phyloP scores from a whole-genome alignment of 2,329 filamentous ascomycete species.

The Keithomyces neogunnii region DNA sequence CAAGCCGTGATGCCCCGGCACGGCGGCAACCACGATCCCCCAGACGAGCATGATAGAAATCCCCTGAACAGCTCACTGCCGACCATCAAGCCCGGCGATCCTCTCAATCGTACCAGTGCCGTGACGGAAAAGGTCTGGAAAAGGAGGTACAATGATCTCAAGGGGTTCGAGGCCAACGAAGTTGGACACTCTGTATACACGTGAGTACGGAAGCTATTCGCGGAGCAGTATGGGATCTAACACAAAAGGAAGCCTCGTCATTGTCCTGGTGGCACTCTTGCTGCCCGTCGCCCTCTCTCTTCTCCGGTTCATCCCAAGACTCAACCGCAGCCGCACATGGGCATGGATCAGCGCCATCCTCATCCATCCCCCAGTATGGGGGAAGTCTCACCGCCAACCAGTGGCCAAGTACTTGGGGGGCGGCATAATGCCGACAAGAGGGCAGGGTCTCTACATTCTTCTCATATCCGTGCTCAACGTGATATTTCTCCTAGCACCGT shows the following conservation, averaged over 20 bases:
- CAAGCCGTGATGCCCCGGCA: no score
- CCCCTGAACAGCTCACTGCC: constrained; percentile 13
- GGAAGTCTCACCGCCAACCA: constrained; percentile 23
- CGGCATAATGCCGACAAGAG: constrained; percentile 24
- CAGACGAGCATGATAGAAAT: not conserved
- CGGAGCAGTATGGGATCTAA: not conserved
- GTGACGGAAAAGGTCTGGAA: constrained; percentile 20
- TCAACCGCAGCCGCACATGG: constrained; percentile 16
- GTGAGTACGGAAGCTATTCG: constrained; percentile 4
- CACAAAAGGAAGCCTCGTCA: constrained; percentile 9
- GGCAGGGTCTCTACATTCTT: constrained; percentile 25
- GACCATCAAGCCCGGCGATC: constrained; percentile 13
- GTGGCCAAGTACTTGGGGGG: constrained; percentile 11
- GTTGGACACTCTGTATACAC: constrained; percentile 16
- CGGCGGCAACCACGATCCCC: not conserved
- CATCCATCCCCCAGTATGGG: constrained; percentile 22
- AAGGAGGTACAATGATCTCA: constrained; percentile 40
- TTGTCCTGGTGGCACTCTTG: constrained; percentile 21
- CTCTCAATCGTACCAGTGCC: constrained; percentile 24
- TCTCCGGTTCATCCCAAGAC: constrained; percentile 24
- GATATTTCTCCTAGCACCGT: constrained; percentile 22
- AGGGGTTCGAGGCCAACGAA: constrained; percentile 41
- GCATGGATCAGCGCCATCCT: constrained; percentile 20
- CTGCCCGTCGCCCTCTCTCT: constrained; percentile 24
- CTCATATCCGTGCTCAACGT: constrained; percentile 25